Evolutionary conservation across 78 protist genomes (phyloP), one percentile per base, ranked within the genome.

Genomic region (Dictyostelium firmibasis): DNA sequence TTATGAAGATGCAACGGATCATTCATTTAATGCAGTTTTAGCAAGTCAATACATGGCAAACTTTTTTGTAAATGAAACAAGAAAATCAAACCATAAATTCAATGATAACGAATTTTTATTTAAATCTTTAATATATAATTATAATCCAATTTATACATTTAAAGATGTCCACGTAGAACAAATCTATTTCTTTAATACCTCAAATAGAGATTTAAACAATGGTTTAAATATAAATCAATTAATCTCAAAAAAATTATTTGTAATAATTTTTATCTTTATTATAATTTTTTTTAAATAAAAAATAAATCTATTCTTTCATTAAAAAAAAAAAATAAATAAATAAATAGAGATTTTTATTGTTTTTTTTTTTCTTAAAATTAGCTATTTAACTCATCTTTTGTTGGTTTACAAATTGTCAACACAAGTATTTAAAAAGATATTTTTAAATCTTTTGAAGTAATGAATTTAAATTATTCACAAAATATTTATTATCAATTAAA

Each of bases 31-130:
- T 18, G 84, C 96, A 33, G 78, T 97, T 31, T 27, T 85, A 31
- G 96, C 95, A 13, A 36, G 57, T n/a, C 94, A 95, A 44, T 76
- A 93, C 84, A 53, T 79, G 33, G 33, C 97, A 14, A 33, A 29
- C 81, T 95, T 95, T 74, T 86, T 97, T 36, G 88, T 95, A 27
- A 50, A 84, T 81, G 92, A 97, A 36, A 77, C 87, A n/a, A 78
- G 95, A 67, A 82, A 84, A 60, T 75, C n/a, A 27, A 16, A 25
- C 60, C 94, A 96, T 88, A 8, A 13, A 43, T 96, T 84, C 44
- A 20, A 93, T 10, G 18, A 69, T 43, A 13, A 25, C 0, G 14
- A 29, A 13, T n/a, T 1, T 8, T 86, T 75, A 25, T n/a, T 5
- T 14, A 10, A 27, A 6, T 25, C 81, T 2, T 41, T 93, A 27